Conservation (phyloP, 768 basidiomycete species). For the Hygrocybe punicea region DNA sequence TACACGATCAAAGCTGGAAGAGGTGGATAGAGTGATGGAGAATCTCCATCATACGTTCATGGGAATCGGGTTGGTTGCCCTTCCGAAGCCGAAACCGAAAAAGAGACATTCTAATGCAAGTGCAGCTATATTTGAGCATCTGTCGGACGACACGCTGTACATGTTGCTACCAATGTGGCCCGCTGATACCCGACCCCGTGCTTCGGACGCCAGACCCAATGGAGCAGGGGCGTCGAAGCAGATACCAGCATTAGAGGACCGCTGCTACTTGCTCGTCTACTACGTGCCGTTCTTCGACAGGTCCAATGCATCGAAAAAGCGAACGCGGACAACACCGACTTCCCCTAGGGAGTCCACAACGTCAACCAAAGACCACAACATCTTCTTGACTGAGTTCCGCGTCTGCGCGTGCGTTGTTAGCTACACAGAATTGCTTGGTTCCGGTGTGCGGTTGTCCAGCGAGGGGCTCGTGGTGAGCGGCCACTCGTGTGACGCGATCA, state of each 20-base stretch:
- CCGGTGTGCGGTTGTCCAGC: conserved; percentile 72
- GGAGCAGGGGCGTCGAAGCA: conserved; percentile 17
- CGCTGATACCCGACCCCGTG: conserved; percentile 55
- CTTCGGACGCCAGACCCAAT: too few relatives aligned
- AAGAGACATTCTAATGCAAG: conserved; percentile 11
- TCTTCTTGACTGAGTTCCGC: conserved; percentile 64
- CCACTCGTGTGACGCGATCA: conserved; percentile 51
- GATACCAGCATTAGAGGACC: conserved; percentile 45
- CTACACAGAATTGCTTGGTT: conserved; percentile 66
- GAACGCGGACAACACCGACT: conserved; percentile 22
- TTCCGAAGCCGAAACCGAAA: conserved; percentile 26
- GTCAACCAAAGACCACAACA: conserved; percentile 44
- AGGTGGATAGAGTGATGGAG: conserved; percentile 61
- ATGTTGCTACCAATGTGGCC: conserved; percentile 86
- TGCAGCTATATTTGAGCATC: conserved; percentile 47
- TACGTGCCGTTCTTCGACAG: conserved; percentile 45
- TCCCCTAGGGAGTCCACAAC: conserved; percentile 3
- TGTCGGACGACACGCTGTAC: conserved; percentile 68
- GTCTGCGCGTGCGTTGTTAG: conserved; percentile 72
- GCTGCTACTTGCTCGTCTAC: conserved; percentile 75
- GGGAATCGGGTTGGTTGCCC: conserved; percentile 70
- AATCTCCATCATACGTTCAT: conserved; percentile 72
- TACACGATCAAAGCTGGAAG: conserved; percentile 62
- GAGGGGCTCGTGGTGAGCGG: conserved; percentile 67
- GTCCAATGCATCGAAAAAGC: background rate